phyloP scores from a whole-genome alignment of 352 stramenopile genomes.

The Pythium inflatum region DNA sequence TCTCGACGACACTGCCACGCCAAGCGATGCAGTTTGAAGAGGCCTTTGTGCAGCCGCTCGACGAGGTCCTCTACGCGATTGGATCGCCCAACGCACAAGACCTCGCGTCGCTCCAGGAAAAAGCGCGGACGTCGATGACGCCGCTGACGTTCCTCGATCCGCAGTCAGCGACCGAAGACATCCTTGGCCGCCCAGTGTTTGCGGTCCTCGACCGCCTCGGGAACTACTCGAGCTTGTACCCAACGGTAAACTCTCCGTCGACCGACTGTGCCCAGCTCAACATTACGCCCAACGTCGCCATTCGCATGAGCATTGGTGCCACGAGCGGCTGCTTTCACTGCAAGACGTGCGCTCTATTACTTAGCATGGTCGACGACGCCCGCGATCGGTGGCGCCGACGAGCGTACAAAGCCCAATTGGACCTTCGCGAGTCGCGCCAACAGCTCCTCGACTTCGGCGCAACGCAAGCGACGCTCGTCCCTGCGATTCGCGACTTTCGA shows the following conservation, averaged over 20 bases:
- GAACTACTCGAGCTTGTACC: constrained; percentile 51
- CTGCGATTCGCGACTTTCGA: constrained; percentile 39
- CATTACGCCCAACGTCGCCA: constrained; percentile 48
- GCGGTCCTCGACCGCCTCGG: constrained; percentile 41
- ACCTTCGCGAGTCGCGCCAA: constrained; percentile 48
- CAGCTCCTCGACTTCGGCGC: constrained; percentile 49
- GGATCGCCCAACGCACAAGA: constrained; percentile 18
- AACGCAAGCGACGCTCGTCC: constrained; percentile 26
- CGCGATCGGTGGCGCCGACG: constrained; percentile 47
- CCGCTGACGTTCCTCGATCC: constrained; percentile 55
- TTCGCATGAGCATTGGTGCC: constrained; percentile 60
- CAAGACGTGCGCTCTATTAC: constrained; percentile 52
- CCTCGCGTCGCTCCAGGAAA: constrained; percentile 40
- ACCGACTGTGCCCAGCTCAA: constrained; percentile 51
- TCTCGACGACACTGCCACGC: constrained; percentile 37
- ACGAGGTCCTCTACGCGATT: constrained; percentile 33
- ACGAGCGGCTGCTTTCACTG: constrained; percentile 68
- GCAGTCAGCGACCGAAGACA: constrained; percentile 42
- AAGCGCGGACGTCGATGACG: constrained; percentile 28
- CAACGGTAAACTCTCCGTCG: constrained; percentile 36
- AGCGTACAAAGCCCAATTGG: constrained; percentile 59
- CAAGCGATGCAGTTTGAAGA: constrained; percentile 46
- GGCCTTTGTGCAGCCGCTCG: constrained; percentile 42
- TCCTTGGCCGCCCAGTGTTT: constrained; percentile 48
- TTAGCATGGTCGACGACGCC: constrained; percentile 37